These are phyloP conservation scores for Botrytis deweyae DNA, from an alignment of 2,329 filamentous ascomycete species.

Conservation along the genomic window DNA sequence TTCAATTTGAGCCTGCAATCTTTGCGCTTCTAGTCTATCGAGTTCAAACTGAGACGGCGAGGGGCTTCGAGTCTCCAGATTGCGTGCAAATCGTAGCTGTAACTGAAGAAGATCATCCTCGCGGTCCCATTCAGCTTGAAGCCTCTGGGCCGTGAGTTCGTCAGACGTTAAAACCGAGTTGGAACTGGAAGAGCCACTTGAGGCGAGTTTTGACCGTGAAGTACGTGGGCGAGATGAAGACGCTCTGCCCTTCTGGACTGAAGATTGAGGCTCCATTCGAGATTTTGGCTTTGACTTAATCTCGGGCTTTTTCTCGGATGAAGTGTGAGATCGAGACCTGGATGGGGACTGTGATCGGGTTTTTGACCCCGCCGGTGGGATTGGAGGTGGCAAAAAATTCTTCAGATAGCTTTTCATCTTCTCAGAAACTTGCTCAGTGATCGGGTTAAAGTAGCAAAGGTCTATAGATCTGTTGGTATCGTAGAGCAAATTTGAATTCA, in stretches of 20 bases:
- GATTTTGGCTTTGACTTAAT: conserved; percentile 1
- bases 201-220: background rate
- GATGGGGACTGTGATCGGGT: background rate
- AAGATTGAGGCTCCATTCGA: background rate
- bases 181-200: background rate
- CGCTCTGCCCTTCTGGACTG: background rate
- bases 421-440: background rate
- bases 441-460: background rate
- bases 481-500: background rate
- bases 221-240: background rate
- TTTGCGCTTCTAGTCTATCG: conserved; percentile 19
- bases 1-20: conserved; percentile 19
- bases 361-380: background rate
- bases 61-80: background rate
- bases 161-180: conserved; percentile 1
- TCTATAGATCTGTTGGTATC: conserved; percentile 1
- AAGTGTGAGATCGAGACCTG: background rate
- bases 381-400: conserved; percentile 12
- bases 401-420: conserved; percentile 19
- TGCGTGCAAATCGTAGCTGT: conserved; percentile 14
- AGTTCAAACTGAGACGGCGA: conserved; percentile 12
- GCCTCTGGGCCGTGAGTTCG: conserved; percentile 14
- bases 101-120: conserved; percentile 17
- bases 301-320: background rate
- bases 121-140: conserved; percentile 20